Conservation (phyloP, 768 basidiomycete species). For the Boletus barrowsii region DNA sequence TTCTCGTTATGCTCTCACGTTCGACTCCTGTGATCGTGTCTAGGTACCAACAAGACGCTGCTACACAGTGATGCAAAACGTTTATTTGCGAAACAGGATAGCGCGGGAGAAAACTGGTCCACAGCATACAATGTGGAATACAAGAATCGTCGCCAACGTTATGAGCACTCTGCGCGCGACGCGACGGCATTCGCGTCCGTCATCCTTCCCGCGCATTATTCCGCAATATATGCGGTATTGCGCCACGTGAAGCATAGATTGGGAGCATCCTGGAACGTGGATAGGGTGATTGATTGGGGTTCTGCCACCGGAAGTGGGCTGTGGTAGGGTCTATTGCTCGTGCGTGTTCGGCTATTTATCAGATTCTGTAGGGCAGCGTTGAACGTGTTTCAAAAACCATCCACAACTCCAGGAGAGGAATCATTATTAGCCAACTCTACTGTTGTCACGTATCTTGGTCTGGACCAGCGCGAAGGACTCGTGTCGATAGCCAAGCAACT, state of each 20-base stretch:
- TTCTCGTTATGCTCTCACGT: constrained; percentile 1
- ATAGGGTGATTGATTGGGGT: constrained; percentile 80
- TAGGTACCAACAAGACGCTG: constrained; percentile 61
- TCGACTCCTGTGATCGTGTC: constrained; percentile 8
- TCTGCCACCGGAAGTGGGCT: constrained; percentile 78
- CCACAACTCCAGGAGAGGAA: constrained; percentile 26
- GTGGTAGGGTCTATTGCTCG: constrained; percentile 50
- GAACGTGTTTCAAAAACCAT: constrained; percentile 55
- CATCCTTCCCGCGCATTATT: constrained; percentile 83
- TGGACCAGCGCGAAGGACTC: constrained; percentile 77
- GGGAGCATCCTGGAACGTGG: constrained; percentile 56
- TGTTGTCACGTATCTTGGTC: constrained; percentile 61
- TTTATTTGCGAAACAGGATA: constrained; percentile 49
- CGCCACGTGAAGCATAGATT: constrained; percentile 62
- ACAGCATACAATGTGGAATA: constrained; percentile 55
- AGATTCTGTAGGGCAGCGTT: constrained; percentile 55
- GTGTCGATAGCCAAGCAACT: constrained; percentile 64
- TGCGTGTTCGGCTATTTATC: constrained; percentile 7
- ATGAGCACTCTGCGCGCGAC: constrained; percentile 62
- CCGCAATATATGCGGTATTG: constrained; percentile 74
- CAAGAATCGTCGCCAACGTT: constrained; percentile 55
- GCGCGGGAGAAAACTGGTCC: constrained; percentile 47
- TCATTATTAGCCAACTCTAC: constrained; percentile 46
- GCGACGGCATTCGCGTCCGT: constrained; percentile 84
- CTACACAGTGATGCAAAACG: constrained; percentile 71